Evolutionary conservation across 2,329 filamentous ascomycete species (phyloP).

Genomic region (Hawksworthiomyces lignivorus): DNA sequence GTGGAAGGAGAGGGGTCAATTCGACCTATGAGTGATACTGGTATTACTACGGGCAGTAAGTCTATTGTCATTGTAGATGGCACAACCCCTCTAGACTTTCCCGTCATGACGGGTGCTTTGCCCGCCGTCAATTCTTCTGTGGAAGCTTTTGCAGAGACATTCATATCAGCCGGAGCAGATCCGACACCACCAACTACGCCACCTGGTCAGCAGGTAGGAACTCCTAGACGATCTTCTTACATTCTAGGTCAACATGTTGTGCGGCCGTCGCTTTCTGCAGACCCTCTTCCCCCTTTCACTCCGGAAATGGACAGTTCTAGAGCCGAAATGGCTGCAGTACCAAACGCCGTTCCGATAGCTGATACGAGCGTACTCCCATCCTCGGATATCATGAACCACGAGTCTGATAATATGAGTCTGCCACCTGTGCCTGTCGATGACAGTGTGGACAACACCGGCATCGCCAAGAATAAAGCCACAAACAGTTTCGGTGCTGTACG

Average conservation of each 20-base stretch:
- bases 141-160: constrained; percentile 46
- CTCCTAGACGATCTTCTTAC: constrained; percentile 48
- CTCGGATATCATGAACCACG: constrained; percentile 14
- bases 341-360: neutral
- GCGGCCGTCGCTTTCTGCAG: constrained; percentile 27
- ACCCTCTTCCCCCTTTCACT: constrained; percentile 39
- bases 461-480: neutral
- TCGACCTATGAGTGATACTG: constrained; percentile 44
- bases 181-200: constrained; percentile 57
- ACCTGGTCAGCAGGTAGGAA: constrained; percentile 37
- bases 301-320: constrained; percentile 37
- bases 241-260: constrained; percentile 41
- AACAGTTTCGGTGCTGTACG: neutral
- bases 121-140: constrained; percentile 37
- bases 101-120: constrained; percentile 44
- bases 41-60: constrained; percentile 72
- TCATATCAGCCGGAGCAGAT: constrained; percentile 40
- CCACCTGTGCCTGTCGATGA: constrained; percentile 25
- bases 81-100: constrained; percentile 43
- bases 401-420: constrained; percentile 24
- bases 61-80: constrained; percentile 84
- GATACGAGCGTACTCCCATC: neutral
- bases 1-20: constrained; percentile 9
- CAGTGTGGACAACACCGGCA: constrained; percentile 6
- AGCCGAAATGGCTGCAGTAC: neutral